Conservation (phyloP, 1,284 basidiomycete species). For the Papiliotrema nemorosa region DNA sequence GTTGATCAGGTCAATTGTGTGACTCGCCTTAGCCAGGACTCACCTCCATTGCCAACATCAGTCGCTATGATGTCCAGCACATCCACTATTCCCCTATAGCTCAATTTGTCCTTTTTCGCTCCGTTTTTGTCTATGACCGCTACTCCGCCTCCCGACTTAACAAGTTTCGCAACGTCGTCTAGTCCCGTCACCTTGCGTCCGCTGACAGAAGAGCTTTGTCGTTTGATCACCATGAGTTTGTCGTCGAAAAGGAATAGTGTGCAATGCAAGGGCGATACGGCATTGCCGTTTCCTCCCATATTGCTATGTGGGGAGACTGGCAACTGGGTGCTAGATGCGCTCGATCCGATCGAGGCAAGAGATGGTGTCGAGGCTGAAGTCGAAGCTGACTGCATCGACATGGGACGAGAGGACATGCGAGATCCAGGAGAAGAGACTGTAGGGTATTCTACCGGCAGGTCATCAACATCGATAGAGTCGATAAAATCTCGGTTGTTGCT, state of each 20-base stretch:
- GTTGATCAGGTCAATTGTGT: constrained; percentile 6
- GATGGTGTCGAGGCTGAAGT: constrained; percentile 43
- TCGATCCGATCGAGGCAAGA: constrained; percentile 41
- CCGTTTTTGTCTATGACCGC: constrained; percentile 42
- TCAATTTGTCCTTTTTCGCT: constrained; percentile 70
- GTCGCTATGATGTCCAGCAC: constrained; percentile 77
- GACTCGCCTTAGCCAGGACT: constrained; percentile 25
- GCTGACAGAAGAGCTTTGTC: constrained; percentile 68
- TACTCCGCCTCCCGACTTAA: constrained; percentile 54
- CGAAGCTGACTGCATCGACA: constrained; percentile 28
- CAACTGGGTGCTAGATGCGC: constrained; percentile 40
- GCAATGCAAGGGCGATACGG: constrained; percentile 61
- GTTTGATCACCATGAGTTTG: constrained; percentile 85
- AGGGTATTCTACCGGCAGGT: constrained; percentile 59
- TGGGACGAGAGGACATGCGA: constrained; percentile 14
- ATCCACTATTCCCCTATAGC: constrained; percentile 81
- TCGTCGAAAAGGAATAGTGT: constrained; percentile 94
- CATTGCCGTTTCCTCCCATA: background rate
- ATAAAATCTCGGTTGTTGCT: constrained; percentile 83
- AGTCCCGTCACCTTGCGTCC: constrained; percentile 75
- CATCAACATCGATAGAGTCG: constrained; percentile 92
- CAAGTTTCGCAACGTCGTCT: constrained; percentile 75
- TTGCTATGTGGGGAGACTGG: constrained; percentile 49
- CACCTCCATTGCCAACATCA: constrained; percentile 78
- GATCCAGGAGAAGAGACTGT: constrained; percentile 19